These are phyloP conservation scores for Coemansia reversa DNA, from an alignment of 192 early-diverging fungal species.

Conservation along the genomic window DNA sequence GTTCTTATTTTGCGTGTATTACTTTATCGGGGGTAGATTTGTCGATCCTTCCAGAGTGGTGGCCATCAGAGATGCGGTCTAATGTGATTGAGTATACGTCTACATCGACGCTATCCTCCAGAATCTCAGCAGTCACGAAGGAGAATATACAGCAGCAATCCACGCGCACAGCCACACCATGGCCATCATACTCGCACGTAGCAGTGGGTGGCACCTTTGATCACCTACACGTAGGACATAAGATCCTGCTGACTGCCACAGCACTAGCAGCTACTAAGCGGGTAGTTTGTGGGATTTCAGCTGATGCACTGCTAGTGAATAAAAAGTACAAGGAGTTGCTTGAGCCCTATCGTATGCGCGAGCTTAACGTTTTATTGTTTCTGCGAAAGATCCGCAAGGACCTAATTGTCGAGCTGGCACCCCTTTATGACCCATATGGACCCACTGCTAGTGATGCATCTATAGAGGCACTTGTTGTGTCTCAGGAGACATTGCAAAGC, in stretches of 20 bases:
- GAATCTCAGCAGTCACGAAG: neutral
- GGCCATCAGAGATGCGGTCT: slow-evolving; percentile 31
- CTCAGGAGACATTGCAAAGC: slow-evolving; percentile 76
- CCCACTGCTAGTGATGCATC: slow-evolving; percentile 74
- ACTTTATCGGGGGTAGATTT: slow-evolving; percentile 8
- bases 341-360: slow-evolving; percentile 63
- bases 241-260: slow-evolving; percentile 84
- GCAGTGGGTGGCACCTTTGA: slow-evolving; percentile 95
- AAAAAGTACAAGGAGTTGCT: slow-evolving; percentile 73
- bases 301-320: slow-evolving; percentile 62
- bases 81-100: neutral
- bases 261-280: slow-evolving; percentile 65
- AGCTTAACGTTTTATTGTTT: slow-evolving; percentile 62
- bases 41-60: slow-evolving; percentile 35
- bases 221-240: slow-evolving; percentile 93
- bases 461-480: slow-evolving; percentile 79
- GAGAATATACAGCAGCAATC: neutral
- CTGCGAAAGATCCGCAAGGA: slow-evolving; percentile 55
- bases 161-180: slow-evolving; percentile 20
- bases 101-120: neutral
- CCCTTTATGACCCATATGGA: slow-evolving; percentile 81
- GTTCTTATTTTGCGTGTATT: neutral
- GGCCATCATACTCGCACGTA: slow-evolving; percentile 40
- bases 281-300: slow-evolving; percentile 73
- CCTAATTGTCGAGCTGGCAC: slow-evolving; percentile 57